Evolutionary conservation across 2,329 filamentous ascomycete genomes (phyloP).

Genomic region (Sclerotinia sclerotiorum): DNA sequence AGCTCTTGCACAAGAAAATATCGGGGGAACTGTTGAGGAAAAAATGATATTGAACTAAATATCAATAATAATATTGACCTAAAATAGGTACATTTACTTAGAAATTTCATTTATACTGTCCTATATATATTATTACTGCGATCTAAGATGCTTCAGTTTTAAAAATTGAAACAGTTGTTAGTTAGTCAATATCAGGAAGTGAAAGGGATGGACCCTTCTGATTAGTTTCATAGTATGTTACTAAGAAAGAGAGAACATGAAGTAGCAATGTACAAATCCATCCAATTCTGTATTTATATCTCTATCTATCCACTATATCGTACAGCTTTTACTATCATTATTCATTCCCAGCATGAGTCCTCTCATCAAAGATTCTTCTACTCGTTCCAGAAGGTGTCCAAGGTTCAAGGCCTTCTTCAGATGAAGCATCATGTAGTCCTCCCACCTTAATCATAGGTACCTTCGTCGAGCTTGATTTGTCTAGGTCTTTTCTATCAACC

Average conservation of each 20-base stretch:
- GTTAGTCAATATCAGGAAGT: background rate
- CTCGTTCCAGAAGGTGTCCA: background rate
- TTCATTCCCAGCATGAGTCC: too few relatives aligned
- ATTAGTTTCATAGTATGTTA: background rate
- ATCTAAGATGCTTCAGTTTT: accelerated
- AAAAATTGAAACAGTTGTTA: background rate
- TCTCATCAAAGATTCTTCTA: conserved; percentile 2
- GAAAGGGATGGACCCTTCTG: background rate
- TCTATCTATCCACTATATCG: background rate
- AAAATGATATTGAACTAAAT: background rate
- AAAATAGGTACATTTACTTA: background rate
- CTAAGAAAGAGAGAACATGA: background rate
- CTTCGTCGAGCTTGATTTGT: background rate
- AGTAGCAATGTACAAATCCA: background rate
- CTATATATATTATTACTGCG: too few relatives aligned
- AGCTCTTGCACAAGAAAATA: background rate
- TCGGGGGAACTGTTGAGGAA: background rate
- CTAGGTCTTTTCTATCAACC: background rate
- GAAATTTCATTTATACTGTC: background rate
- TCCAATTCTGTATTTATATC: background rate
- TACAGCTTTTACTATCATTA: background rate
- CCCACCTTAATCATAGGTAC: background rate
- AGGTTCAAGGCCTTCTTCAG: background rate
- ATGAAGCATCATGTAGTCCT: background rate
- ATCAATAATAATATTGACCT: background rate